Base-by-base conservation (phyloP, 2,329 filamentous ascomycete genomes). In the Cadophora sp. region DNA sequence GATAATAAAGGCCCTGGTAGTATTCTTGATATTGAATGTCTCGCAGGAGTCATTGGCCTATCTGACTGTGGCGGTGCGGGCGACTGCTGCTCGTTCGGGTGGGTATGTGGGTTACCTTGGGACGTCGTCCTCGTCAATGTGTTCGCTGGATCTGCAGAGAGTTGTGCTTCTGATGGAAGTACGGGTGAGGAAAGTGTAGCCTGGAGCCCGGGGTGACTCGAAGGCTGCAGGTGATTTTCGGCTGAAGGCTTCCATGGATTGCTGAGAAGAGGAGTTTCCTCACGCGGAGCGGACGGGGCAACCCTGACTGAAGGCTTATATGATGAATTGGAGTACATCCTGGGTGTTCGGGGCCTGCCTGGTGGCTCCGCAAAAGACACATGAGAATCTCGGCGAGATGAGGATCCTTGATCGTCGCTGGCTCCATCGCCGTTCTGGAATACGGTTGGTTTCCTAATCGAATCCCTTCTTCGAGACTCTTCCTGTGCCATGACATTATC, bases 1-100 rank as follows among this genome's bases (percentile, higher is more conserved):
- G 85, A 85, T 1, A 89, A 83, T 4, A 91, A 79, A 6, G 87
- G 85, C 0, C 86, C 86, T 4, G 85, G 85, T 4, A 87, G 82
- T 46, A 91, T 85, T 26, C 79, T 74, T 3, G 82, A 82, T 22
- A 87, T 81, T 0, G 84, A 85, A 71, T 83, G 81, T 58, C 83
- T 81, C 26, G 77, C 79, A 9, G 79, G 79, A 16, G 79, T 80
- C n/a, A 80, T 73, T 27, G 81, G 77, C 43, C 73, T 71, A 11
- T 80, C 80, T 43, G 76, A 79, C 56, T 78, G 82, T 69, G 79
- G 78, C 68, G 77, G 77, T 29, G 74, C 72, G 48, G 76, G 75
- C 27, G 71, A 73, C 48, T 73, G 75, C 76, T 75, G 75, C 19
- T 72, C 69, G 64, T 74, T 76, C 48, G 72, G 73, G 66, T 75